Conservation (phyloP, 371 early-diverging fungal genomes). For the Dinochytrium kinnereticum region DNA sequence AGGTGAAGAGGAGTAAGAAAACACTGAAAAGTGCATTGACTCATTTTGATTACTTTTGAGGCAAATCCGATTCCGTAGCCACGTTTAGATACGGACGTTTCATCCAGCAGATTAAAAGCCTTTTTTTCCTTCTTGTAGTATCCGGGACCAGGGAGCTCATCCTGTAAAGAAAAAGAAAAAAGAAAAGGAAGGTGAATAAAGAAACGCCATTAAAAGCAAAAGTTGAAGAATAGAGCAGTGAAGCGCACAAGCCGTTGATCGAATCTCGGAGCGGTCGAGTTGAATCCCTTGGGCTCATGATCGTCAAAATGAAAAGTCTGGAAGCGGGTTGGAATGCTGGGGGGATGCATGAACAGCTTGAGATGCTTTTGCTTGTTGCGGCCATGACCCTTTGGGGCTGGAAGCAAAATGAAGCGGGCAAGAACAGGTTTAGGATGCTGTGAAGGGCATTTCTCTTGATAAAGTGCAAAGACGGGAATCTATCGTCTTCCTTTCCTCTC, state of each 20-base stretch:
- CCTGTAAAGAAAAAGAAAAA: constrained; percentile 22
- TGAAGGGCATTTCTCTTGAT: too few species aligned
- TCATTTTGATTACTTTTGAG: constrained; percentile 53
- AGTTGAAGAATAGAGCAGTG: not conserved
- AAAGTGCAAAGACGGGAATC: too few species aligned
- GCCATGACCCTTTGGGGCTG: too few species aligned
- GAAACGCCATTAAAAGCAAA: not conserved
- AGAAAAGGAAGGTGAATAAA: not conserved
- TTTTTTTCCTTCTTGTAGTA: constrained; percentile 43
- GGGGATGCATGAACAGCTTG: constrained; percentile 54
- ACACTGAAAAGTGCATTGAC: too few species aligned
- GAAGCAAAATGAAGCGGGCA: too few species aligned
- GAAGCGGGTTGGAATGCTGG: constrained; percentile 53
- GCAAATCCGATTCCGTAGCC: constrained; percentile 51
- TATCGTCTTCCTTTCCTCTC: too few species aligned
- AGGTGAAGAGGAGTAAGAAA: too few species aligned
- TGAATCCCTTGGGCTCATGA: constrained; percentile 49
- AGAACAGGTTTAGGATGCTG: too few species aligned
- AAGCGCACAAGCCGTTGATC: constrained; percentile 28
- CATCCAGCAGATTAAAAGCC: constrained; percentile 22
- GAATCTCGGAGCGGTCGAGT: constrained; percentile 49
- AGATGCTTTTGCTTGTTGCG: constrained; percentile 40
- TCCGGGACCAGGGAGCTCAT: constrained; percentile 58
- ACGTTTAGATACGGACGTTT: constrained; percentile 37
- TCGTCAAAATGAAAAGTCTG: constrained; percentile 56